phyloP scores from a whole-genome alignment of 345 rosid genomes.

The Stellera chamaejasme region DNA sequence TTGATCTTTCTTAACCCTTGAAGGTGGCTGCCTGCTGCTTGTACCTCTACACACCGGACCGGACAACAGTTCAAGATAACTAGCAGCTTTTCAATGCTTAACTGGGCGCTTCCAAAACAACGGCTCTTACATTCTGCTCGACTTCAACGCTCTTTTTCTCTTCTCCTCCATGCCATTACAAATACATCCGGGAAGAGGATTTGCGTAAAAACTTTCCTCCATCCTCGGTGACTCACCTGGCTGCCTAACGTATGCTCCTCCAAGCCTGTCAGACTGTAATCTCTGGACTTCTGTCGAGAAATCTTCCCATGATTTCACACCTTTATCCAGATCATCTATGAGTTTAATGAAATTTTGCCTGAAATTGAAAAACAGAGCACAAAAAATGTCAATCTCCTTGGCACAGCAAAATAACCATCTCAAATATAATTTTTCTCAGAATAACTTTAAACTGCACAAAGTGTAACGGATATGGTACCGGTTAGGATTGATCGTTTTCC shows the following conservation, averaged over 20 bases:
- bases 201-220: conserved; percentile 89
- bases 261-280: conserved; percentile 56
- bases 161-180: conserved; percentile 41
- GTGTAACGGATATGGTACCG: conserved; percentile 24
- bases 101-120: conserved; percentile 21
- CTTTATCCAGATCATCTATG: conserved; percentile 67
- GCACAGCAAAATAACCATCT: not conserved
- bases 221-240: conserved; percentile 59
- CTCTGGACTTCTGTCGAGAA: conserved; percentile 61
- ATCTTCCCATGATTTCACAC: conserved; percentile 54
- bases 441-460: too few relatives aligned
- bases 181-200: conserved; percentile 85
- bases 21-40: conserved; percentile 6
- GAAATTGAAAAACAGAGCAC: conserved; percentile 16
- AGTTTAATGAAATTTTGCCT: conserved; percentile 61
- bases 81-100: not conserved
- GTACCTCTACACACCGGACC: conserved; percentile 2
- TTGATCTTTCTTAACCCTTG: conserved; percentile 6
- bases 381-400: not conserved
- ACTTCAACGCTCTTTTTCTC: conserved; percentile 13
- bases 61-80: conserved; percentile 13
- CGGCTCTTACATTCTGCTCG: conserved; percentile 24
- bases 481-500: conserved; percentile 82
- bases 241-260: conserved; percentile 62
- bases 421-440: not conserved